These are phyloP conservation scores for Aspergillus neoniger DNA, from an alignment of 2,329 filamentous ascomycete species.

Conservation along the genomic window DNA sequence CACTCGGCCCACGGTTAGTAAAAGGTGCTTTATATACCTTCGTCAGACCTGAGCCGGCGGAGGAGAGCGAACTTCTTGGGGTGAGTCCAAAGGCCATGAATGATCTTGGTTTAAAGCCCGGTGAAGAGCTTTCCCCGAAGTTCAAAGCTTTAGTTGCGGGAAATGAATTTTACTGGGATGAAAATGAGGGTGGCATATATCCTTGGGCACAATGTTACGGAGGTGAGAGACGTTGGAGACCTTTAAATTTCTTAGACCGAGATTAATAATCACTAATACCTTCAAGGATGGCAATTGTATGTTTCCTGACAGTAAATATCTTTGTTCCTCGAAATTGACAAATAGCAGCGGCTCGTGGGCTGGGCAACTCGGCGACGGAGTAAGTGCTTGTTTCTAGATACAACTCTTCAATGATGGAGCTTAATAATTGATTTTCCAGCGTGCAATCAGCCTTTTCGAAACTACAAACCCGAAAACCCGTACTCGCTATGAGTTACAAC, in stretches of 20 bases:
- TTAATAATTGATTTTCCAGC: conserved; percentile 31
- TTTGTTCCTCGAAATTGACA: conserved; percentile 35
- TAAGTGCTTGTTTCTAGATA: conserved; percentile 26
- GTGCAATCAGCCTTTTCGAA: conserved; percentile 93
- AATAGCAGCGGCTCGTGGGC: conserved; percentile 76
- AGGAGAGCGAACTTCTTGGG: conserved; percentile 75
- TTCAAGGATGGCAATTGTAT: conserved; percentile 53
- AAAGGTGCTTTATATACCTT: conserved; percentile 85
- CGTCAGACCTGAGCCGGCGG: conserved; percentile 75
- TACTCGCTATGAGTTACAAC: conserved; percentile 82
- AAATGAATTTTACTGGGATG: conserved; percentile 76
- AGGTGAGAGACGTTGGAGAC: conserved; percentile 47
- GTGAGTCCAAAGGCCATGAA: conserved; percentile 76
- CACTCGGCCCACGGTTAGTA: conserved; percentile 79
- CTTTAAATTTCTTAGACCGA: not conserved
- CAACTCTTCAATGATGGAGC: not conserved
- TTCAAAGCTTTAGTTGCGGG: conserved; percentile 79
- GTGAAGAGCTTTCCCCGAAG: conserved; percentile 69
- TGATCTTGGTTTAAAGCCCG: conserved; percentile 73
- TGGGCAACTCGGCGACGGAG: conserved; percentile 88
- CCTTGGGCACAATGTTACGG: conserved; percentile 99
- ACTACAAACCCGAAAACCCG: conserved; percentile 71
- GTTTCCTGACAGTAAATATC: conserved; percentile 17
- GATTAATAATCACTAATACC: conserved; percentile 14
- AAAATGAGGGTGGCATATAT: conserved; percentile 76